A percentile compares a stretch with the other conserved stretches of the same genome.
Conservation (phyloP, 2,329 filamentous ascomycete species). For the Thielaviopsis punctulata region DNA sequence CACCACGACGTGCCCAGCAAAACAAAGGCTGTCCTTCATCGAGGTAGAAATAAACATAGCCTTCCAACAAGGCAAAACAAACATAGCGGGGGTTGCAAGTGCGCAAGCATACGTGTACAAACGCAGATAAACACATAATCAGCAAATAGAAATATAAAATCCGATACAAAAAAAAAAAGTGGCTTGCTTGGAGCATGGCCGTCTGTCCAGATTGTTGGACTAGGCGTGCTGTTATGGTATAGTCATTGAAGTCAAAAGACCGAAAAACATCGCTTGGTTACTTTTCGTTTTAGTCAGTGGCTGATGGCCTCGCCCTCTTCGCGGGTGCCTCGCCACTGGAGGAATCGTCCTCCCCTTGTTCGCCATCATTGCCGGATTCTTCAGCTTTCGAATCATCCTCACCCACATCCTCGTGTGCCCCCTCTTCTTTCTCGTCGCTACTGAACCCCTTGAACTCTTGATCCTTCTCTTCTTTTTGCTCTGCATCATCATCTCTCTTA, state of each 20-base stretch:
- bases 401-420: conserved; percentile 20
- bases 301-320: conserved; percentile 5
- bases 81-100: no score
- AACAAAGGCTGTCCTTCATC: no score
- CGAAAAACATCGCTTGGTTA: background rate
- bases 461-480: conserved; percentile 21
- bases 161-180: background rate
- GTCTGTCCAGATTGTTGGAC: background rate
- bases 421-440: conserved; percentile 22
- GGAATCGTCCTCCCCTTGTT: conserved; percentile 1
- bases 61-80: no score
- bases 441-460: conserved; percentile 32
- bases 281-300: background rate
- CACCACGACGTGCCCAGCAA: no score
- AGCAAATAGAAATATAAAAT: background rate
- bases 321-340: conserved; percentile 2
- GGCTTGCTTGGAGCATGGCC: background rate
- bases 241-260: background rate
- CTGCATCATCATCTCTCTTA: conserved; percentile 37
- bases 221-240: background rate
- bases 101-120: background rate
- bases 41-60: no score
- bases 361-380: conserved; percentile 19
- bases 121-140: background rate
- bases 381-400: conserved; percentile 11